Conservation (phyloP, 2,329 filamentous ascomycete genomes). For the Onygenales sp. region DNA sequence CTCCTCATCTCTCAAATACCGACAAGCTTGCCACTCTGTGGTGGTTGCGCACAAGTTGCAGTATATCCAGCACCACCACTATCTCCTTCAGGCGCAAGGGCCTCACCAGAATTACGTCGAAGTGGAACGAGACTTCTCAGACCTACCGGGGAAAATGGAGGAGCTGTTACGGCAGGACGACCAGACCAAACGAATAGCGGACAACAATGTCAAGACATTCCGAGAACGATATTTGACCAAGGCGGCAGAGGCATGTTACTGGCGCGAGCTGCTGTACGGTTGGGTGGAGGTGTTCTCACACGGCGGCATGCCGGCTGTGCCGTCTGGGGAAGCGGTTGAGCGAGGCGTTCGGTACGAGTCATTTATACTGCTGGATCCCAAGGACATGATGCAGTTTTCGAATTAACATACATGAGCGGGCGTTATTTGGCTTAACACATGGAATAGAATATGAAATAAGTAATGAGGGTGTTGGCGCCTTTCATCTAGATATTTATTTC, state of each 20-base stretch:
- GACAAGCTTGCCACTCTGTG: slow-evolving; percentile 41
- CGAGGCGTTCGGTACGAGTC: slow-evolving; percentile 23
- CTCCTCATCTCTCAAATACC: slow-evolving; percentile 42
- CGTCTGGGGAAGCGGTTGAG: slow-evolving; percentile 4
- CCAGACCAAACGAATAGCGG: slow-evolving; percentile 36
- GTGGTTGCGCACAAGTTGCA: slow-evolving; percentile 39
- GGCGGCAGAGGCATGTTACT: slow-evolving; percentile 44
- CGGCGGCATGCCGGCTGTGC: slow-evolving; percentile 2
- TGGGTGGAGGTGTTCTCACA: background rate
- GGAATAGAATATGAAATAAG: too few relatives aligned
- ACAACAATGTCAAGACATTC: slow-evolving; percentile 37
- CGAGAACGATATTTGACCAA: slow-evolving; percentile 42
- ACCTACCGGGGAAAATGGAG: slow-evolving; percentile 36
- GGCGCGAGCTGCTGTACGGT: slow-evolving; percentile 17
- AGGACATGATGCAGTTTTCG: slow-evolving; percentile 12
- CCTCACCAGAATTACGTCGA: slow-evolving; percentile 40
- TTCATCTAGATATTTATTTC: too few relatives aligned
- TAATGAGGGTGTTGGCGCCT: too few relatives aligned
- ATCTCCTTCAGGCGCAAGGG: slow-evolving; percentile 33
- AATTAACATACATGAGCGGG: background rate
- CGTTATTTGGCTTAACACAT: too few relatives aligned
- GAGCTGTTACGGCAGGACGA: slow-evolving; percentile 27
- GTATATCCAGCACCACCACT: slow-evolving; percentile 40
- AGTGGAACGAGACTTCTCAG: slow-evolving; percentile 45
- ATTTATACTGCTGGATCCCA: slow-evolving; percentile 21